Conservation (phyloP, 352 stramenopile species). For the Globisporangium megalacanthum region DNA sequence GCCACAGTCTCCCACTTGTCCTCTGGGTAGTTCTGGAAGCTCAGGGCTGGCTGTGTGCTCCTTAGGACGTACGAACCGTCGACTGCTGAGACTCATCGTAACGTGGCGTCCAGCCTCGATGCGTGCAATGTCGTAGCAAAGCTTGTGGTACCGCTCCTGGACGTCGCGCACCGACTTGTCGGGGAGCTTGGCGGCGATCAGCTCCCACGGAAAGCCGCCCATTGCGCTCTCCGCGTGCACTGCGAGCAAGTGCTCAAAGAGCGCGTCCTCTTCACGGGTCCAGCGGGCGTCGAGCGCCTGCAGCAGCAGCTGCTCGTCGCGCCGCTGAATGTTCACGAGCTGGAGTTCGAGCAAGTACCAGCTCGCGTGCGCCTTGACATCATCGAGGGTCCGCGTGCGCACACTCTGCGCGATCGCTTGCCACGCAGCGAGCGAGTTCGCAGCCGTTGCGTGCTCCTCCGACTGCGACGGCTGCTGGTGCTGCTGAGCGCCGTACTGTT, state of each 20-base stretch:
- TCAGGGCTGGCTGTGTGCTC: slow-evolving; percentile 8
- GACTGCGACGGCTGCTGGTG: not conserved
- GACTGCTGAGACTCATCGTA: slow-evolving; percentile 35
- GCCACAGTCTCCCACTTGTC: slow-evolving; percentile 29
- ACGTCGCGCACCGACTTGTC: slow-evolving; percentile 47
- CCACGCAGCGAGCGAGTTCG: slow-evolving; percentile 42
- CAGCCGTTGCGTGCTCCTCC: no score
- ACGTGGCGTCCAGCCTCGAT: slow-evolving; percentile 66
- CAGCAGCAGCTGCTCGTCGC: slow-evolving; percentile 45
- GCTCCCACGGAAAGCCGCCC: slow-evolving; percentile 51
- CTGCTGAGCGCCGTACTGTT: slow-evolving; percentile 39
- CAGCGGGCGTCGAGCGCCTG: slow-evolving; percentile 51
- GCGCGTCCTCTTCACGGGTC: slow-evolving; percentile 54
- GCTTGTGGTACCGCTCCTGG: slow-evolving; percentile 67
- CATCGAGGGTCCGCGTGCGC: slow-evolving; percentile 34
- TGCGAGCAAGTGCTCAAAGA: slow-evolving; percentile 63
- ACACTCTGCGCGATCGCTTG: slow-evolving; percentile 50
- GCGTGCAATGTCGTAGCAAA: slow-evolving; percentile 66
- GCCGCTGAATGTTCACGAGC: slow-evolving; percentile 27
- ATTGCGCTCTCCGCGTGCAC: slow-evolving; percentile 20
- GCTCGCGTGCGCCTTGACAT: slow-evolving; percentile 44
- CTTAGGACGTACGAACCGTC: slow-evolving; percentile 20
- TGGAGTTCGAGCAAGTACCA: slow-evolving; percentile 53
- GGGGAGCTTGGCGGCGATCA: slow-evolving; percentile 45
- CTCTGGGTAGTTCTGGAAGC: not conserved